Percentiles rank a stretch among this genome's conserved stretches.
These are phyloP conservation scores for Neurospora sp. DNA, from an alignment of 495 filamentous ascomycete genomes.

Conservation along the genomic window DNA sequence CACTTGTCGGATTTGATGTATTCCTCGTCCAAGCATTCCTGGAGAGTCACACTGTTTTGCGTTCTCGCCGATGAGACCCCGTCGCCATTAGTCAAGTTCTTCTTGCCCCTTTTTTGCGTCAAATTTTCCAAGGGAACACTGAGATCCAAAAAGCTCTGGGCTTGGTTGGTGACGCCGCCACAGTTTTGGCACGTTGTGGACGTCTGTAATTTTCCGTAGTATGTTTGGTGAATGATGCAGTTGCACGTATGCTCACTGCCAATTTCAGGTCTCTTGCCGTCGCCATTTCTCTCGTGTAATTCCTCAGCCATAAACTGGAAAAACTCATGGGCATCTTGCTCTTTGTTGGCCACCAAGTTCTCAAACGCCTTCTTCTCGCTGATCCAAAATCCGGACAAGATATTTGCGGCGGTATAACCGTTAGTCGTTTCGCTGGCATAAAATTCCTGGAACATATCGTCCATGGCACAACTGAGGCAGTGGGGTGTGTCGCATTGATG, in stretches of 20 bases:
- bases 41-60: constrained; percentile 41
- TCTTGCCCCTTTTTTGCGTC: constrained; percentile 40
- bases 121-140: constrained; percentile 66
- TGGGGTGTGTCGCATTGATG: constrained; percentile 57
- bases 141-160: constrained; percentile 80
- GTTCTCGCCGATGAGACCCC: constrained; percentile 13
- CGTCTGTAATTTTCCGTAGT: constrained; percentile 78
- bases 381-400: constrained; percentile 73
- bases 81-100: constrained; percentile 22
- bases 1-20: constrained; percentile 70
- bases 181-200: constrained; percentile 82
- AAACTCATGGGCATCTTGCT: constrained; percentile 93
- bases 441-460: constrained; percentile 87
- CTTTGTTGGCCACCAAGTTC: constrained; percentile 80
- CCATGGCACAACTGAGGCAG: constrained; percentile 79
- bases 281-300: constrained; percentile 61
- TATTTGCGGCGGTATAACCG: constrained; percentile 71
- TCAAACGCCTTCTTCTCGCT: constrained; percentile 49
- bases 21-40: constrained; percentile 67
- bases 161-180: constrained; percentile 61
- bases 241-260: constrained; percentile 56
- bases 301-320: constrained; percentile 86
- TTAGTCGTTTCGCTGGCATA: constrained; percentile 71
- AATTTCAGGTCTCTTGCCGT: constrained; percentile 41
- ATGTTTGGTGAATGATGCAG: constrained; percentile 82